Evolutionary conservation across 139 green algal species (phyloP).

Genomic region (Chlorella sp.): DNA sequence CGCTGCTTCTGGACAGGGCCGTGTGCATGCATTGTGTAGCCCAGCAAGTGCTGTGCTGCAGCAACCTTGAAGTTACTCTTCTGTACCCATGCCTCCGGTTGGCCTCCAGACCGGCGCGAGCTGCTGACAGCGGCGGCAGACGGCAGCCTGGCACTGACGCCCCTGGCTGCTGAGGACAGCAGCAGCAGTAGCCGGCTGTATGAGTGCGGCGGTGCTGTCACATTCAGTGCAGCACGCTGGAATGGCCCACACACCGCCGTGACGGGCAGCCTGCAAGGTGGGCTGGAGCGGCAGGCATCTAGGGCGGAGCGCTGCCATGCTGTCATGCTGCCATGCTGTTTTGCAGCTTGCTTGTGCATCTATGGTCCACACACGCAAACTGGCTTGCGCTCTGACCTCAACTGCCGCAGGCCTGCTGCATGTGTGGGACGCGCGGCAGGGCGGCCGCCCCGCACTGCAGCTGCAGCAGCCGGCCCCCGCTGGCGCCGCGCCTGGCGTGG

Average conservation of each 20-base stretch:
- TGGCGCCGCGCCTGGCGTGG: background rate
- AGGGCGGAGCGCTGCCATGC: no score
- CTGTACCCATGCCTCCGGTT: background rate
- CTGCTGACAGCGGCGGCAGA: background rate
- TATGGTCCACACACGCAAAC: background rate
- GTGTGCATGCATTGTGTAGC: no score
- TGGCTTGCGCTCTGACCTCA: background rate
- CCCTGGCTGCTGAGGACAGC: background rate
- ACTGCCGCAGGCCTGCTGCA: conserved; percentile 31
- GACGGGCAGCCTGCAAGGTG: conserved; percentile 29
- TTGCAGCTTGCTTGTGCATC: background rate
- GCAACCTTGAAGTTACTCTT: no score
- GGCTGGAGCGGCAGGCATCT: no score
- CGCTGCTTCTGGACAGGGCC: no score
- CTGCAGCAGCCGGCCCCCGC: background rate
- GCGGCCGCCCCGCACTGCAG: conserved; percentile 12
- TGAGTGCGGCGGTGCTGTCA: background rate
- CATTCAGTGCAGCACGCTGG: background rate
- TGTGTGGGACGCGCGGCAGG: conserved; percentile 29
- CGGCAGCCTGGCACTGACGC: conserved; percentile 25
- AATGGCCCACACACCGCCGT: conserved; percentile 3
- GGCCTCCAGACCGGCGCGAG: conserved; percentile 6
- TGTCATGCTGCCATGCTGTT: no score
- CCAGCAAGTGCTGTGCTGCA: no score
- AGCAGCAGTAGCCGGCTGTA: background rate